Base-by-base conservation (phyloP, 1,284 basidiomycete genomes). In the Laetiporus sulphureus region DNA sequence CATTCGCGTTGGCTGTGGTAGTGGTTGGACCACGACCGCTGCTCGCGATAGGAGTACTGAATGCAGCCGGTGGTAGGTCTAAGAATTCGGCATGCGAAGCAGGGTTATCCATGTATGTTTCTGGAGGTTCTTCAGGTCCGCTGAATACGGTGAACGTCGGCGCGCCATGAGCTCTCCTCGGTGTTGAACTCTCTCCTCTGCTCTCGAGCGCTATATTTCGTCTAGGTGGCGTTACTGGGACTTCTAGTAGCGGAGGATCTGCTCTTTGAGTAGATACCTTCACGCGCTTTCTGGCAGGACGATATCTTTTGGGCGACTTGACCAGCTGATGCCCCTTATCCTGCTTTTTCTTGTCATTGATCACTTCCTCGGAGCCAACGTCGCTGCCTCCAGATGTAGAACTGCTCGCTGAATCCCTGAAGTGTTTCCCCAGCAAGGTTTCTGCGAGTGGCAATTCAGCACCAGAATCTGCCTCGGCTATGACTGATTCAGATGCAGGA, bases 351-450 rank as follows among this genome's bases (percentile, higher is more conserved):
- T 52, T 58, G 40, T 69, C 66, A 19, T 55, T 50, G 8, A 57
- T 47, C 7, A 55, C 59, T 13, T 57, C 66, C 38, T 67, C 67
- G 44, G 66, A 55, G 13, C 58, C 64, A 25, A 61, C 59, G 41
- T 75, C 75, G 8, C 65, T 56, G 7, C 66, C 54, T 32, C 66
- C 71, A 4, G 66, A 61, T 24, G 65, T 52, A 41, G 63, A 59
- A 50, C 67, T 71, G 13, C 65, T 60, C 12, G 64, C 58, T 2
- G 73, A 64, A 46, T 76, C 75, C 45, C 81, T 69, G 38, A 65
- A 71, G 23, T 78, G 74, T 57, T 85, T 86, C 10, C 83, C 82
- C 3, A 56, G 45, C 19, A 51, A 29, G 18, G 80, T 63, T 20
- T 67, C 44, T 18, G 50, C n/a, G 7, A n/a, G n/a, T n/a, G n/a